phyloP scores from a whole-genome alignment of 768 basidiomycete genomes.

The Mycena chlorophos region DNA sequence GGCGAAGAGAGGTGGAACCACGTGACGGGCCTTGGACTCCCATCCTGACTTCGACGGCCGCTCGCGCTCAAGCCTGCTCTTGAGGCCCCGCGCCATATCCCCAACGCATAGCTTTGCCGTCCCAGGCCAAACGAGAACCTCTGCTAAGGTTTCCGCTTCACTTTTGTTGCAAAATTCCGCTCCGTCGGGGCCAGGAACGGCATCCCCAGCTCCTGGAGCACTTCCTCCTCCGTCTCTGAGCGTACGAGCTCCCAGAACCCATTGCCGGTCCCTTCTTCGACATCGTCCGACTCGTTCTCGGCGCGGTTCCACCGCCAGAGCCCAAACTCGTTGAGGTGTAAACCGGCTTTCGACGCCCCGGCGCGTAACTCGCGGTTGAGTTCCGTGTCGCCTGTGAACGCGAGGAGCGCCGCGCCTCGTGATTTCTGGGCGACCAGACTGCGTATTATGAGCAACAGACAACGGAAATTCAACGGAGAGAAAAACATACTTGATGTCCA shows the following conservation, averaged over 20 bases:
- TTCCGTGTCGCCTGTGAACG: constrained; percentile 55
- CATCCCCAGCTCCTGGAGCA: constrained; percentile 46
- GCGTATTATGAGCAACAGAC: constrained; percentile 6
- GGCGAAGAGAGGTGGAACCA: no score
- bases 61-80: no score
- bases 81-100: no score
- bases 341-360: constrained; percentile 44
- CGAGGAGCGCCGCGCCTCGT: constrained; percentile 52
- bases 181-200: constrained; percentile 40
- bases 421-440: constrained; percentile 51
- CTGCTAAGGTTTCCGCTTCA: neutral
- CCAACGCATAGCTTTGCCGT: no score
- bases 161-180: constrained; percentile 36
- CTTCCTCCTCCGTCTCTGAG: constrained; percentile 44
- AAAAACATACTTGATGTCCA: constrained; percentile 39
- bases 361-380: constrained; percentile 45
- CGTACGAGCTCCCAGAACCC: constrained; percentile 52
- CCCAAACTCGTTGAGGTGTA: constrained; percentile 62
- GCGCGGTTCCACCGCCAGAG: constrained; percentile 57
- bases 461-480: neutral
- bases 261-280: constrained; percentile 4
- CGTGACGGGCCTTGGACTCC: no score
- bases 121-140: no score
- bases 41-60: no score
- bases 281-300: constrained; percentile 9